Evolutionary conservation across 495 filamentous ascomycete species (phyloP).

Genomic region (Poronia punctata): DNA sequence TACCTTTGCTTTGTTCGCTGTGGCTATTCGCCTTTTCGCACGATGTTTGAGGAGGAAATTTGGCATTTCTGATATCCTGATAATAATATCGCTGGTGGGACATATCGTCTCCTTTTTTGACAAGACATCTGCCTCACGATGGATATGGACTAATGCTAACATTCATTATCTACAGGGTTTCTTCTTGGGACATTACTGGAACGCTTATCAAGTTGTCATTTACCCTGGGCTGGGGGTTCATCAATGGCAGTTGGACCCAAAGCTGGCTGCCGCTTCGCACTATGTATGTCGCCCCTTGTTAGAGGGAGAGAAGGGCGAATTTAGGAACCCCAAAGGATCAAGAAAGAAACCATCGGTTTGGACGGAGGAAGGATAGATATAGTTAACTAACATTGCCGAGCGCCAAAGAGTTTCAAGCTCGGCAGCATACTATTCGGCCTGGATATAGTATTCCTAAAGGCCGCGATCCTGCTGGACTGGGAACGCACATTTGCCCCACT

Average conservation of each 20-base stretch:
- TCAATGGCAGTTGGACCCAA: conserved; percentile 2
- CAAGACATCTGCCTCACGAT: too few relatives aligned
- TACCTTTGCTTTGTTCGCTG: background rate
- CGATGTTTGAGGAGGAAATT: conserved; percentile 1
- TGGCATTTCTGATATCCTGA: conserved; percentile 3
- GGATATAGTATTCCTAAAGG: conserved; percentile 16
- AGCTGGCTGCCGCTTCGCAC: conserved; percentile 5
- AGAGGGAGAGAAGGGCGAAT: background rate
- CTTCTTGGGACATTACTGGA: conserved; percentile 3
- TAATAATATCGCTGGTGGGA: conserved; percentile 6
- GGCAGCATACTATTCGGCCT: conserved; percentile 16
- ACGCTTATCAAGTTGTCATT: conserved; percentile 2
- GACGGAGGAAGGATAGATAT: too few relatives aligned
- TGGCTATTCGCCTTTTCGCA: conserved; percentile 1
- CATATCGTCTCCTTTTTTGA: background rate
- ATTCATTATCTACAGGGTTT: background rate
- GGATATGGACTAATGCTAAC: too few relatives aligned
- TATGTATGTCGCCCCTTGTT: background rate
- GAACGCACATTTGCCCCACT: conserved; percentile 17
- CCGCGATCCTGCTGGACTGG: conserved; percentile 19
- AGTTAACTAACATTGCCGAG: too few relatives aligned
- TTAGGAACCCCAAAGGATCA: background rate
- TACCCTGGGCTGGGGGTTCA: conserved; percentile 4
- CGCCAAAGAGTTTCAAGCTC: conserved; percentile 4
- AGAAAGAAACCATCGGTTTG: too few relatives aligned